Evolutionary conservation across 108 stramenopile species (phyloP).

Genomic region (Cyclotella choctawhatcheeana): DNA sequence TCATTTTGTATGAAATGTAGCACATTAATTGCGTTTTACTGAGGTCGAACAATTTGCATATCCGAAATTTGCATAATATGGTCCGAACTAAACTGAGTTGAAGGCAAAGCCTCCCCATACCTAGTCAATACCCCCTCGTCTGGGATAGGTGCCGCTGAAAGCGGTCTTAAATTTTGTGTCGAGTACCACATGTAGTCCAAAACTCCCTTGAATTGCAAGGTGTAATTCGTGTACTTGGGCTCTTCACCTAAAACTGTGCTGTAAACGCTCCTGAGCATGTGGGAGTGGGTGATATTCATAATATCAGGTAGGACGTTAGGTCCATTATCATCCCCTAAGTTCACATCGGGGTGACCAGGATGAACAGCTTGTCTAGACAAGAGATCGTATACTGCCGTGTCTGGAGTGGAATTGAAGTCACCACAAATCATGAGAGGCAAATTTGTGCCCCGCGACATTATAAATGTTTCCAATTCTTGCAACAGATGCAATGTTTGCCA

Average conservation of each 20-base stretch:
- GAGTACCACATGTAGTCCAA: constrained; percentile 98
- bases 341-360: constrained; percentile 91
- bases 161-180: constrained; percentile 80
- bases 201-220: constrained; percentile 89
- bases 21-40: not conserved
- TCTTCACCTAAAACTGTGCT: constrained; percentile 92
- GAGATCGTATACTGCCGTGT: constrained; percentile 95
- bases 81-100: constrained; percentile 94
- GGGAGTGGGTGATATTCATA: constrained; percentile 90
- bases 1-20: constrained; percentile 9
- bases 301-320: constrained; percentile 89
- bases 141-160: constrained; percentile 90
- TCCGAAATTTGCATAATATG: constrained; percentile 97
- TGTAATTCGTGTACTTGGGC: constrained; percentile 96
- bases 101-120: constrained; percentile 93
- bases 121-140: constrained; percentile 73
- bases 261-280: constrained; percentile 93
- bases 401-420: constrained; percentile 98
- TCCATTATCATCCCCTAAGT: constrained; percentile 63
- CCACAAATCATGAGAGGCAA: constrained; percentile 96
- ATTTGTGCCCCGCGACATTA: constrained; percentile 75
- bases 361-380: constrained; percentile 89
- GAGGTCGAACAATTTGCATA: constrained; percentile 77
- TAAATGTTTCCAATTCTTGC: constrained; percentile 93
- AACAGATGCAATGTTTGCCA: constrained; percentile 96